Percentiles rank a stretch among this genome's conserved stretches.
Evolutionary conservation across 2,329 filamentous ascomycete genomes (phyloP).

Genomic region (Diplodia mutila): DNA sequence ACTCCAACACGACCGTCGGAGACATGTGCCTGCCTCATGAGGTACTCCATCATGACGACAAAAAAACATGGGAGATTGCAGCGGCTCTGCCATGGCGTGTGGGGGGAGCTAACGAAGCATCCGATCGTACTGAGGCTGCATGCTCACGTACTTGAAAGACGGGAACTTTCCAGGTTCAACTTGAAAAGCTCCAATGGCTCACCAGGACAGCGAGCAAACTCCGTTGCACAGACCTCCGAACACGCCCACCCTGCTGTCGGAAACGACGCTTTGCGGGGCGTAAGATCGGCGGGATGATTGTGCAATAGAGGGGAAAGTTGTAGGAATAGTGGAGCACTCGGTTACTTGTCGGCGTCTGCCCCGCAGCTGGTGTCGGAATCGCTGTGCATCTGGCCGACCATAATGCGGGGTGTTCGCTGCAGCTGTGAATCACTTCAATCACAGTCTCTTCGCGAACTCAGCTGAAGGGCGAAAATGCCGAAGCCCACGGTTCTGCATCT

Average conservation of each 20-base stretch:
- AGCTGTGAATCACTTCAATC: not conserved
- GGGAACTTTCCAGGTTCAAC: too few relatives aligned
- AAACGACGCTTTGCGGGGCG: not conserved
- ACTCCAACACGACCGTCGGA: too few relatives aligned
- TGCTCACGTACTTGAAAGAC: too few relatives aligned
- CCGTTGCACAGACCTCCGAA: too few relatives aligned
- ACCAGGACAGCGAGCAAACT: too few relatives aligned
- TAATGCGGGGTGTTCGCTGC: slow-evolving; percentile 3
- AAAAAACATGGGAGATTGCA: too few relatives aligned
- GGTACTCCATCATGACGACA: too few relatives aligned
- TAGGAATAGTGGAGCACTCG: slow-evolving; percentile 19
- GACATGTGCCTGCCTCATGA: too few relatives aligned
- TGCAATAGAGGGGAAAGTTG: slow-evolving; percentile 1
- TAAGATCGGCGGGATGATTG: not conserved
- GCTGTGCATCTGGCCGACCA: not conserved
- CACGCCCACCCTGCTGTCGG: not conserved
- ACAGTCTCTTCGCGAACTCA: not conserved
- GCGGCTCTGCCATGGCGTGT: too few relatives aligned
- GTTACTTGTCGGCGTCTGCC: slow-evolving; percentile 6
- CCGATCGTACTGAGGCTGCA: too few relatives aligned
- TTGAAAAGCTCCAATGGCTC: not conserved
- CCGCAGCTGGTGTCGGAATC: slow-evolving; percentile 8
- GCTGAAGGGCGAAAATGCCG: not conserved
- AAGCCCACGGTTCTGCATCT: slow-evolving; percentile 49
- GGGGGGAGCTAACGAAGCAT: too few relatives aligned